Evolutionary conservation across 805 yeast species (phyloP), one percentile per base, ranked within the genome.

Genomic region (Saccharomyces mikatae): DNA sequence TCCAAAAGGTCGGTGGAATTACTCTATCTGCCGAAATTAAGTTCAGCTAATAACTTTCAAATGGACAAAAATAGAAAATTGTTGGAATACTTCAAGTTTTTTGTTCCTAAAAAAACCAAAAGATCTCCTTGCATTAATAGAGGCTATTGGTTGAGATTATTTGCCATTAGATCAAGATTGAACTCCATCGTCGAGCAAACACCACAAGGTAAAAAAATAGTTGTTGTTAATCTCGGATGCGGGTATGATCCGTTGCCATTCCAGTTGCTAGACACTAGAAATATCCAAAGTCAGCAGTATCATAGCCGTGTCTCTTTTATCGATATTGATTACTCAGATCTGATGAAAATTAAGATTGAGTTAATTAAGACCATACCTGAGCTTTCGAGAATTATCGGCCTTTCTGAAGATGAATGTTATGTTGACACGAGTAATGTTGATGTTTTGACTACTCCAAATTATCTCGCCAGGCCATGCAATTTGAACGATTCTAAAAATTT

Each of bases 141-240:
- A 60, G 95, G 95, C 0, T 87, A 87, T 68, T 87, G 94, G 91
- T 73, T 86, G 10, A 74, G 96, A 55, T 82, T 87, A 82, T 82
- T 84, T 60, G 81, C 88, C 2, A 83, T 88, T 50, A 76, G 80
- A 56, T 74, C 74, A 46, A 69, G 80, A 44, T 72, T 87, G 13
- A 69, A 74, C 28, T 69, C 76, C 27, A 80, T 87, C n/a, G 65
- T 78, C 2, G 65, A 70, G 26, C 65, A 59, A 2, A 60, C 67
- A 6, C 44, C 44, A 6, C 44, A 36, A 17, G 57, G 58, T 1
- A 56, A 59, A 17, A 68, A 71, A 50, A 72, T 79, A 5, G 64
- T 71, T 11, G 74, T 88, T 1, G 75, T 87, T 29, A 87, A 87
- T 67, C 69, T 87, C 29, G 96, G 96, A 1, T 87, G 94, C 69